phyloP scores from a whole-genome alignment of 225 moss, liverwort and hornwort species.

The Sphagnum contortum region DNA sequence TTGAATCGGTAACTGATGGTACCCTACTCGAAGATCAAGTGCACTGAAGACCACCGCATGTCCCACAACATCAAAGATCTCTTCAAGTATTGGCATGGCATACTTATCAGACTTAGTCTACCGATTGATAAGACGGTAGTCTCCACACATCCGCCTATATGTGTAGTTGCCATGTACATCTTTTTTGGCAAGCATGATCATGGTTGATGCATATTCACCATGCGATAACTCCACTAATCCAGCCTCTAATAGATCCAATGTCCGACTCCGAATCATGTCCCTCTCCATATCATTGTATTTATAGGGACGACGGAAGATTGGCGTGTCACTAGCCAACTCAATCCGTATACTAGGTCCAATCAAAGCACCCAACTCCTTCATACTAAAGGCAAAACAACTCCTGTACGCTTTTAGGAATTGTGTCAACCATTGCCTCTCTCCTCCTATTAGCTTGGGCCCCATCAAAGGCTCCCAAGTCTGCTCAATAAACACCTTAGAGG shows the following conservation, averaged over 20 bases:
- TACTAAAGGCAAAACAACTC: no score
- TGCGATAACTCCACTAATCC: not conserved
- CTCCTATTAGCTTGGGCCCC: no score
- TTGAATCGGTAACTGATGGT: not conserved
- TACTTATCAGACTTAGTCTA: not conserved
- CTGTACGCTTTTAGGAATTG: no score
- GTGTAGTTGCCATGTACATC: not conserved
- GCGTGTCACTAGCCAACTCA: not conserved
- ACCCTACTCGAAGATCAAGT: not conserved
- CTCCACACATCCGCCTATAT: slow-evolving; percentile 1
- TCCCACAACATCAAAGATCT: not conserved
- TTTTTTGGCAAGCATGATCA: not conserved
- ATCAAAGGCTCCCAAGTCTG: no score
- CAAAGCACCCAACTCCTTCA: not conserved
- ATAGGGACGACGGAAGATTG: not conserved
- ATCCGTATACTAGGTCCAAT: not conserved
- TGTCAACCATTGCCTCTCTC: no score
- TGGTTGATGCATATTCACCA: not conserved
- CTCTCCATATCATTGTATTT: not conserved
- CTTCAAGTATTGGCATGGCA: not conserved
- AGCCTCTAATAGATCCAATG: not conserved
- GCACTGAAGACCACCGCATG: not conserved
- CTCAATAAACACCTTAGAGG: no score
- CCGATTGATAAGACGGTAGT: not conserved
- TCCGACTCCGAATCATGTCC: not conserved